Evolutionary conservation across 148 eudicot species (phyloP).

Genomic region (Polygonum maritimum): DNA sequence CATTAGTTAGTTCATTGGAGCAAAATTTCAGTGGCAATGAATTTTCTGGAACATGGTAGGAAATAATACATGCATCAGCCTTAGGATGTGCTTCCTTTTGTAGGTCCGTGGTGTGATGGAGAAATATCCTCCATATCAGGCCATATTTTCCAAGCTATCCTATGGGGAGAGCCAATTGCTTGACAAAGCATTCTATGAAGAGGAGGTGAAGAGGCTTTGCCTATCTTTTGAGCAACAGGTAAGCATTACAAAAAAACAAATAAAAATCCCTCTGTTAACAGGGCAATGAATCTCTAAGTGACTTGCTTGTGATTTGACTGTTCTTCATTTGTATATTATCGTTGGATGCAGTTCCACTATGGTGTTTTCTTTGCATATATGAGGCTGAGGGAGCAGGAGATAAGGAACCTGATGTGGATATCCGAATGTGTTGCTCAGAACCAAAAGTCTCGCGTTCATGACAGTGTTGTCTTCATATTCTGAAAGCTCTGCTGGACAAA

Average conservation of each 20-base stretch:
- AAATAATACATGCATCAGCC: not conserved
- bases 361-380: slow-evolving; percentile 88
- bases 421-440: slow-evolving; percentile 97
- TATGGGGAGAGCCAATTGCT: slow-evolving; percentile 96
- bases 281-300: not conserved
- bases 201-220: slow-evolving; percentile 94
- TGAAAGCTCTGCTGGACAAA: slow-evolving; percentile 14
- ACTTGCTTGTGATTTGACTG: not conserved
- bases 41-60: not conserved
- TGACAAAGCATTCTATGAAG: slow-evolving; percentile 96
- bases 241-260: not conserved
- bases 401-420: slow-evolving; percentile 97
- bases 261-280: not conserved
- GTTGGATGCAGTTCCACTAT: slow-evolving; percentile 71
- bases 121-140: slow-evolving; percentile 80
- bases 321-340: slow-evolving; percentile 1
- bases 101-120: slow-evolving; percentile 94
- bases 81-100: not conserved
- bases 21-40: not conserved
- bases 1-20: not conserved
- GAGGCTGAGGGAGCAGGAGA: slow-evolving; percentile 94
- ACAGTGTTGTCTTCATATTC: slow-evolving; percentile 90
- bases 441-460: slow-evolving; percentile 92
- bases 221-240: slow-evolving; percentile 93
- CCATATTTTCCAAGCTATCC: slow-evolving; percentile 71